Base-by-base conservation (phyloP, 306 rosid species). In the Crotalaria pallida region DNA sequence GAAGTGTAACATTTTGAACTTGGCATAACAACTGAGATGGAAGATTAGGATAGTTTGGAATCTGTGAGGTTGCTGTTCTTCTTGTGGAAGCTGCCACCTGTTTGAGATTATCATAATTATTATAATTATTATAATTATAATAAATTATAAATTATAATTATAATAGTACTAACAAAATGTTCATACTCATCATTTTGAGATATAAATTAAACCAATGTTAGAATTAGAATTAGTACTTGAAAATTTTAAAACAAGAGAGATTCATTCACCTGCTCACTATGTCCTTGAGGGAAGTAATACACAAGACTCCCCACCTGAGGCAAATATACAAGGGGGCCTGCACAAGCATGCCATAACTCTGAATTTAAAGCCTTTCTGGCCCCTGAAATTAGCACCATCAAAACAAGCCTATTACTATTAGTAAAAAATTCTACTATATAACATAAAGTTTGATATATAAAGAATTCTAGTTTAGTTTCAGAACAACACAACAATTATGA, bases 321-420 rank as follows among this genome's bases (percentile, higher is more conserved):
- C 80, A 95, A 61, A 19, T 82, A 84, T 23, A 89, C 99, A 57
- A 95, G 96, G 3, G 99, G 97, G 36, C 99, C 99, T 12, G 97
- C 99, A 73, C 99, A 95, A 74, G 99, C 97, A 75, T 95, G 97
- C 99, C 99, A 95, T 60, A 95, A 24, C 85, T 95, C 99, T 1
- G 97, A 87, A 81, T 81, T 95, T 44, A 95, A 86, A 56, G 84
- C 77, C 88, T 88, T 91, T 66, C 86, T 74, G 16, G 77, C 78
- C 61, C 91, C 99, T 95, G 88, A 77, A 70, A 70, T 58, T 62
- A 72, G 67, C 45, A 62, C 6, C 41, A 47, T 29, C 19, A 38
- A 69, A 13, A 4, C 22, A 57, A 69, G 18, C 10, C 12, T 44
- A 49, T 49, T 12, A n/a, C n/a, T n/a, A 41, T 41, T 12, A 41